Evolutionary conservation across 2,329 filamentous ascomycete species (phyloP).

Genomic region (Exophiala phaeomuriformis): DNA sequence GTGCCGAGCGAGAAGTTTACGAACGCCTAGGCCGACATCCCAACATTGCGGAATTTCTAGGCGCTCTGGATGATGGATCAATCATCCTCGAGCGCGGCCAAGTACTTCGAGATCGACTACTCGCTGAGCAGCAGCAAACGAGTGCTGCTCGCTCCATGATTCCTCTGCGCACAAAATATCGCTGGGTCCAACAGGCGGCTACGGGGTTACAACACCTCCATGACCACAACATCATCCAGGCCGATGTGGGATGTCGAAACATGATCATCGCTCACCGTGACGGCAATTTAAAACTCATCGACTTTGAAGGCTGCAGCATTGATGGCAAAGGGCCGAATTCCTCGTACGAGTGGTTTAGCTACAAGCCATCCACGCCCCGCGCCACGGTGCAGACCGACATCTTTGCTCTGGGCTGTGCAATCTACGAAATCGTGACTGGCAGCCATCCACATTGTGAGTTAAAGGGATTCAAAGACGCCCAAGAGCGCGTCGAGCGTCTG

Average conservation of each 20-base stretch:
- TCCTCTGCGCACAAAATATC: conserved; percentile 10
- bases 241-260: conserved; percentile 21
- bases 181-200: conserved; percentile 23
- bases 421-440: conserved; percentile 23
- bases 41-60: conserved; percentile 6
- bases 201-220: conserved; percentile 10
- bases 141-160: not conserved
- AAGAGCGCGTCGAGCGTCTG: conserved; percentile 2
- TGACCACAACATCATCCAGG: conserved; percentile 9
- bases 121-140: not conserved
- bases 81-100: conserved; percentile 12
- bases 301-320: conserved; percentile 11
- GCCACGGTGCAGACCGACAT: conserved; percentile 22
- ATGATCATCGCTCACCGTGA: not conserved
- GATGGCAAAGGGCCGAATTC: conserved; percentile 6
- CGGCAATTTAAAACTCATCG: conserved; percentile 6
- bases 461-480: conserved; percentile 2
- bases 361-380: conserved; percentile 20
- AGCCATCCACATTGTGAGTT: not conserved
- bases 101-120: not conserved
- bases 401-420: conserved; percentile 25
- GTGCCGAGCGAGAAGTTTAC: conserved; percentile 7
- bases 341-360: conserved; percentile 20
- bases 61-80: conserved; percentile 4
- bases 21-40: conserved; percentile 9